Conservation (phyloP, 2,329 filamentous ascomycete genomes). For the Plectosphaerella sp. region DNA sequence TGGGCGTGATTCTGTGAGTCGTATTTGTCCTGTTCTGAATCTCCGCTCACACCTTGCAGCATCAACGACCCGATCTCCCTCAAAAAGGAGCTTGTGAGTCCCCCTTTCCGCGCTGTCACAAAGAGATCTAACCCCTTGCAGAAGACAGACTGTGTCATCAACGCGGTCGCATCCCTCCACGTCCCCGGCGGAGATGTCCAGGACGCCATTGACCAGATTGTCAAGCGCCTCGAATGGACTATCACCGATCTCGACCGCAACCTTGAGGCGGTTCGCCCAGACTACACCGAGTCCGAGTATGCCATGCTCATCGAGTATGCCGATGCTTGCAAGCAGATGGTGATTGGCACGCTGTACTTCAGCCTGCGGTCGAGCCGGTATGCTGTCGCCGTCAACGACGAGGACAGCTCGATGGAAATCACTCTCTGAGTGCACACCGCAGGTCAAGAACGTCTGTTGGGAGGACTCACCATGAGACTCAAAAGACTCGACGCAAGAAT, state of each 20-base stretch:
- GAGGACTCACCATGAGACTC: too few relatives aligned
- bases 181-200: slow-evolving; percentile 10
- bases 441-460: too few relatives aligned
- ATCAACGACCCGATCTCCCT: slow-evolving; percentile 26
- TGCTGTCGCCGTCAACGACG: too few relatives aligned
- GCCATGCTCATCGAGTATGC: slow-evolving; percentile 14
- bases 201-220: slow-evolving; percentile 1
- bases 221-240: slow-evolving; percentile 9
- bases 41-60: not conserved
- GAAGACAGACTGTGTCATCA: slow-evolving; percentile 19
- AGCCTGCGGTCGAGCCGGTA: slow-evolving; percentile 1
- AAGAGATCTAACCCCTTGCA: not conserved
- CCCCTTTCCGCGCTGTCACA: not conserved
- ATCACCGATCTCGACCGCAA: slow-evolving; percentile 1
- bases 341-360: slow-evolving; percentile 26
- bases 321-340: slow-evolving; percentile 22
- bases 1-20: slow-evolving; percentile 15
- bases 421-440: too few relatives aligned
- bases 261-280: too few relatives aligned
- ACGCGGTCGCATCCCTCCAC: slow-evolving; percentile 21
- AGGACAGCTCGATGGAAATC: too few relatives aligned
- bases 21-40: not conserved
- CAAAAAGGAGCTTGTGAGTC: slow-evolving; percentile 23
- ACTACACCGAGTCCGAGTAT: not conserved
- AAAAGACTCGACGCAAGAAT: too few relatives aligned